Evolutionary conservation across 116 monocot species (phyloP), one percentile per base, ranked within the genome.

Genomic region (Trichopus zeylanicus): DNA sequence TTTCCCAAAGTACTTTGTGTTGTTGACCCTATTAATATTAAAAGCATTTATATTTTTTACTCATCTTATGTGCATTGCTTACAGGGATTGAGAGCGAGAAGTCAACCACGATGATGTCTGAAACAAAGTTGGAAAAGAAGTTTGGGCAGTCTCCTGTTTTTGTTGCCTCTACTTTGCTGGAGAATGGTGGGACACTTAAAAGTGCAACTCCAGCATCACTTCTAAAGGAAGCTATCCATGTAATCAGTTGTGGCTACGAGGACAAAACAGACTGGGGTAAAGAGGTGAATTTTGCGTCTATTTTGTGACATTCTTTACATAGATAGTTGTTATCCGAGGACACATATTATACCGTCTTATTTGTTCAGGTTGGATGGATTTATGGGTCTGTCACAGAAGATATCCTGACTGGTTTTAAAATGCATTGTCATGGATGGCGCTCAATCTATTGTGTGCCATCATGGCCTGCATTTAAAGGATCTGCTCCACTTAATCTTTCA

Each of bases 221-320:
- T 7, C 61, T 95, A 33, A 95, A 95, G 55, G 94, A 95, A 81
- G 94, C 94, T 59, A 86, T 95, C 62, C 94, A 95, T 81, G 94
- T 95, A 26, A 95, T 95, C 37, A 83, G 89, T 51, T 95, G 94
- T 64, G 94, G 94, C 42, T 95, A 86, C 31, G 94, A 95, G 53
- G 94, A 95, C 67, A 95, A 95, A 64, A 95, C 94, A 33, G 94
- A 95, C 16, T 95, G 94, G 94, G 94, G 94, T 58, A 86, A 80
- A 59, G 94, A 95, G 80, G 94, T 95, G 60, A 35, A 15, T 39
- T 34, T 73, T n/a, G n/a, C n/a, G n/a, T 29, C 12, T 61, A 12
- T 9, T 21, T 53, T 35, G 9, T 48, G 22, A 28, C n/a, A 42
- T 26, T 7, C 19, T 37, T 1, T 54, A 0, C 2, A 0, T 39